Base-by-base conservation (phyloP, 495 filamentous ascomycete species). In the Neurospora sp. region DNA sequence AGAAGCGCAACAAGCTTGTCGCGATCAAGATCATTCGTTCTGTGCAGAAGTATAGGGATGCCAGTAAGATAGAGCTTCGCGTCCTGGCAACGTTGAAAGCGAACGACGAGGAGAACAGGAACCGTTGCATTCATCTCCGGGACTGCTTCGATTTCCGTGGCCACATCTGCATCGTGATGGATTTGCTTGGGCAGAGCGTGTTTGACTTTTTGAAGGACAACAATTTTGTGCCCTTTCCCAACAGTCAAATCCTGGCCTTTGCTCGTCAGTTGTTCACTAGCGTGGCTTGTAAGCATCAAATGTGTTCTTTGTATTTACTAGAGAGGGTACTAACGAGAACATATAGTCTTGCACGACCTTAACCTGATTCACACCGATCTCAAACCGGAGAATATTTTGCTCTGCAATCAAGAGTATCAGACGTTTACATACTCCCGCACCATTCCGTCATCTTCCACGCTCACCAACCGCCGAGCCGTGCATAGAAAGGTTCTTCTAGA, bases 111-210 rank as follows among this genome's bases (percentile, higher is more conserved):
- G 87, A 90, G 73, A 99, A 99, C 79, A 90, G 93, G 53, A 99
- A 99, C 82, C 91, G 96, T 73, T 99, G 96, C 84, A 99, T 99
- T 70, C 96, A 99, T 81, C 86, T 99, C 35, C 89, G 95, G 38
- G 96, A 99, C 78, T 98, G 94, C 82, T 99, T 99, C 83, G 96
- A 99, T 80, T 98, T 91, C 85, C 89, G 95, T 27, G 96, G 96
- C 70, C 96, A 99, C 80, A 99, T 99, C 76, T 99, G 96, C 85
- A 99, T 99, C 77, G 96, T 99, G 76, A 99, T 96, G 80, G 96
- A 98, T 80, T 85, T 99, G 22, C 87, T 98, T 31, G 96, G 96
- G 31, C 94, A 97, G 77, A 98, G 95, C 78, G 96, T 99, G 22
- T 99, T 99, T 81, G 96, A 99, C 84, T 99, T 99, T 78, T 85